Conservation (phyloP, 1,284 basidiomycete species). For the Sanguinoderma infundibulare region DNA sequence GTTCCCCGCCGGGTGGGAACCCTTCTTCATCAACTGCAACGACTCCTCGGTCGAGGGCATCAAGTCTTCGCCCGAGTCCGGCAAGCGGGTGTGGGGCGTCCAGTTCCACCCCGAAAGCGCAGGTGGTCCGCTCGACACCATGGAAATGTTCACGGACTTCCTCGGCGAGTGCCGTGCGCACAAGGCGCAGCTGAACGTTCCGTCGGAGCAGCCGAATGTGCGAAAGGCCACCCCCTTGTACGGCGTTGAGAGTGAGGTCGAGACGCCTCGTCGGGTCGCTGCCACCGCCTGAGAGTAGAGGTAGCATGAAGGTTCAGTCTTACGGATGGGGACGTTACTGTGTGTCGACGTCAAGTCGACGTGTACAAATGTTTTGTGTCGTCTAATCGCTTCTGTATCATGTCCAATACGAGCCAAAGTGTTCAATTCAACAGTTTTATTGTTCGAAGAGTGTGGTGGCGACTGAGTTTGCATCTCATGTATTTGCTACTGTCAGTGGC, state of each 20-base stretch:
- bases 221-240: conserved; percentile 26
- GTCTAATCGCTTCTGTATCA: no score
- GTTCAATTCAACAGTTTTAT: no score
- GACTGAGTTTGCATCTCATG: no score
- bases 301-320: neutral
- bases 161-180: conserved; percentile 75
- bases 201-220: conserved; percentile 30
- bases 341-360: no score
- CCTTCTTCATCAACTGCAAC: conserved; percentile 98
- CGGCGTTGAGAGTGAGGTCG: conserved; percentile 14
- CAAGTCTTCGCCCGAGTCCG: conserved; percentile 87
- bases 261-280: conserved; percentile 32
- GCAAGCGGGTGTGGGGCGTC: conserved; percentile 92
- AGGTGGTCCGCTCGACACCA: conserved; percentile 92
- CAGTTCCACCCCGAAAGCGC: conserved; percentile 97
- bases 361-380: no score
- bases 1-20: conserved; percentile 95
- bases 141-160: conserved; percentile 96
- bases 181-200: conserved; percentile 40
- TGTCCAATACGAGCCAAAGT: no score
- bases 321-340: no score
- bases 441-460: no score
- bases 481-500: no score
- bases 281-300: conserved; percentile 29
- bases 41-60: conserved; percentile 98